Evolutionary conservation across 2,329 filamentous ascomycete species (phyloP).

Genomic region (Colletotrichum gigasporum): DNA sequence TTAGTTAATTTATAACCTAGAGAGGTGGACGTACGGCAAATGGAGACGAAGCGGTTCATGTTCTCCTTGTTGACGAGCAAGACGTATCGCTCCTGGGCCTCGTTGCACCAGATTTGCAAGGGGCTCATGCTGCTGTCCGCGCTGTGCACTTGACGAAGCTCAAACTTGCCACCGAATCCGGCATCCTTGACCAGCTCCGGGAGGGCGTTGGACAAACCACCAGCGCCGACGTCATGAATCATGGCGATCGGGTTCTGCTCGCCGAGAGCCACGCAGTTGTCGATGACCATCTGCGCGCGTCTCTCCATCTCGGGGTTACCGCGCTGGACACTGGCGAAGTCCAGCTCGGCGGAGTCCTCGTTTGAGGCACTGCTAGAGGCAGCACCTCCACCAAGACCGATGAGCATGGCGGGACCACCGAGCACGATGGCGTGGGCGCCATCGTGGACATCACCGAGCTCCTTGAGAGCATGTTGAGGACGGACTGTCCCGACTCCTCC

Average conservation of each 20-base stretch:
- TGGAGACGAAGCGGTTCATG: constrained; percentile 78
- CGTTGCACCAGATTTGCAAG: constrained; percentile 97
- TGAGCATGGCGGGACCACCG: constrained; percentile 96
- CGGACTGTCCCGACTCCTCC: constrained; percentile 93
- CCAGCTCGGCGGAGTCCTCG: constrained; percentile 89
- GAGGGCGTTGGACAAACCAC: constrained; percentile 79
- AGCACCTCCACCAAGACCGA: constrained; percentile 93
- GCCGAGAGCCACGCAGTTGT: constrained; percentile 88
- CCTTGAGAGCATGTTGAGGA: constrained; percentile 90
- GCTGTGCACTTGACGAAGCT: constrained; percentile 92
- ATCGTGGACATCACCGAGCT: constrained; percentile 78
- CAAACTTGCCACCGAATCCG: constrained; percentile 88
- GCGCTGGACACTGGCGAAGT: constrained; percentile 96
- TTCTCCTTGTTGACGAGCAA: constrained; percentile 84
- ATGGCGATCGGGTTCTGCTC: constrained; percentile 90
- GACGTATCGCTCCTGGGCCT: constrained; percentile 96
- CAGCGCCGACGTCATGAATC: constrained; percentile 97
- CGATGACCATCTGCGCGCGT: constrained; percentile 97
- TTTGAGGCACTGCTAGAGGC: constrained; percentile 91
- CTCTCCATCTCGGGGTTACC: constrained; percentile 97
- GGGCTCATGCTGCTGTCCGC: constrained; percentile 93
- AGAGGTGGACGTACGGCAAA: constrained; percentile 59
- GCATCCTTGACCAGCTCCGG: constrained; percentile 91
- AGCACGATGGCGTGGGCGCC: constrained; percentile 94
- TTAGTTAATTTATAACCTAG: neutral